A percentile compares a stretch with the other conserved stretches of the same genome.
phyloP scores from a whole-genome alignment of 345 rosid species.

The Eucalyptus cloeziana region DNA sequence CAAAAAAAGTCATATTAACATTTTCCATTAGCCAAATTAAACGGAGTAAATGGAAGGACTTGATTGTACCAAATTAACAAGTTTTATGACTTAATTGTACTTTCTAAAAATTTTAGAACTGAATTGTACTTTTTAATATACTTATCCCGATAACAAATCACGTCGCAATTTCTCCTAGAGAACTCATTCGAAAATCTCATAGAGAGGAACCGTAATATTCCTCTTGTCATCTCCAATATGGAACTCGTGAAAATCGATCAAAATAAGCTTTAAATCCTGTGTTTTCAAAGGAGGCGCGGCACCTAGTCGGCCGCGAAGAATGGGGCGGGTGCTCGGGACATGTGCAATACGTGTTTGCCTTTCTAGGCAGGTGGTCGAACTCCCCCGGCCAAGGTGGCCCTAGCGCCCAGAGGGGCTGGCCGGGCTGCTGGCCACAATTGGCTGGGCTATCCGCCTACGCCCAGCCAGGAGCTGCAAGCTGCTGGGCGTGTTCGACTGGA shows the following conservation, averaged over 20 bases:
- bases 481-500: neutral
- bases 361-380: neutral
- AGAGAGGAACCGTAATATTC: neutral
- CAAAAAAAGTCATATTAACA: too few species aligned
- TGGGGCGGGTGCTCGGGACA: neutral
- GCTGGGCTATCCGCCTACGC: neutral
- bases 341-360: neutral
- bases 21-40: too few species aligned
- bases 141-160: neutral
- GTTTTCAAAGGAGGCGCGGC: neutral
- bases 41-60: fast-evolving
- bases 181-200: neutral
- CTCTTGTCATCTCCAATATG: neutral
- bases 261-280: neutral
- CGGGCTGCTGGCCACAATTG: neutral
- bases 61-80: too few species aligned
- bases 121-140: too few species aligned
- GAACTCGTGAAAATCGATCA: neutral
- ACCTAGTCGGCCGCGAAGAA: neutral
- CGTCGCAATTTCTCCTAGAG: neutral
- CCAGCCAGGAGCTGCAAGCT: neutral
- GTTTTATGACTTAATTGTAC: fast-evolving
- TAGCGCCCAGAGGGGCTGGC: neutral
- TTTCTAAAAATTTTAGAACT: fast-evolving
- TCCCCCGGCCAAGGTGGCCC: neutral